Conservation (phyloP, 371 early-diverging fungal genomes). For the Circinella umbellata region DNA sequence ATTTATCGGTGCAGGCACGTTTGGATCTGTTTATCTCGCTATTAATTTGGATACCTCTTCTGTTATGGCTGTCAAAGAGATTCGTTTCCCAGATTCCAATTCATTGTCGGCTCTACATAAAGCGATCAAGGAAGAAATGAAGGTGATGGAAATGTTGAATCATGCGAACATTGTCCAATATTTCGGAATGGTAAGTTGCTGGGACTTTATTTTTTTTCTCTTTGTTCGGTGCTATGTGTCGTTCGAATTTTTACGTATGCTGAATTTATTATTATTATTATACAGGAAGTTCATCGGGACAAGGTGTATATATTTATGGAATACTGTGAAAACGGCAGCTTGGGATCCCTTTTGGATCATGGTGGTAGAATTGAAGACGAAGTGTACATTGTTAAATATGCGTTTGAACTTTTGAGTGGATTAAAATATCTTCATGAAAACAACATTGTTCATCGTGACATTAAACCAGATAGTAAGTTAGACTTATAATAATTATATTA, state of each 20-base stretch:
- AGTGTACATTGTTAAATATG: constrained; percentile 72
- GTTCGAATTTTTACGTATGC: no score
- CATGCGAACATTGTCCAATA: constrained; percentile 93
- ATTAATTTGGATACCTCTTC: constrained; percentile 88
- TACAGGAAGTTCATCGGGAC: constrained; percentile 87
- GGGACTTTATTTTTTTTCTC: no score
- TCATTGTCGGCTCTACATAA: constrained; percentile 70
- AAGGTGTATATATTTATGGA: constrained; percentile 95
- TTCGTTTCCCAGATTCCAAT: constrained; percentile 84
- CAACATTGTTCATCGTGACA: constrained; percentile 91
- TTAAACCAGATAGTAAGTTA: constrained; percentile 83
- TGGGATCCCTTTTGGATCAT: constrained; percentile 79
- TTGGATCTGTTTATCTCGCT: constrained; percentile 85
- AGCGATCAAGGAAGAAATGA: constrained; percentile 89
- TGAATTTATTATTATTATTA: neutral
- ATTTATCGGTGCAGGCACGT: constrained; percentile 88
- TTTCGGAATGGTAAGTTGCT: constrained; percentile 68
- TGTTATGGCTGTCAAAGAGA: constrained; percentile 93
- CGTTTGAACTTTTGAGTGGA: constrained; percentile 87
- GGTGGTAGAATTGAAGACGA: constrained; percentile 83
- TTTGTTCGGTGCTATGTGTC: no score
- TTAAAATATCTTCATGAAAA: constrained; percentile 89
- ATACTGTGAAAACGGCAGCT: constrained; percentile 85
- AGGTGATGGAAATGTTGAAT: constrained; percentile 86
- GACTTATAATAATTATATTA: no score